A percentile compares a stretch with the other conserved stretches of the same genome.
Evolutionary conservation across 2,329 filamentous ascomycete genomes (phyloP).

Genomic region (Colletotrichum sp.): DNA sequence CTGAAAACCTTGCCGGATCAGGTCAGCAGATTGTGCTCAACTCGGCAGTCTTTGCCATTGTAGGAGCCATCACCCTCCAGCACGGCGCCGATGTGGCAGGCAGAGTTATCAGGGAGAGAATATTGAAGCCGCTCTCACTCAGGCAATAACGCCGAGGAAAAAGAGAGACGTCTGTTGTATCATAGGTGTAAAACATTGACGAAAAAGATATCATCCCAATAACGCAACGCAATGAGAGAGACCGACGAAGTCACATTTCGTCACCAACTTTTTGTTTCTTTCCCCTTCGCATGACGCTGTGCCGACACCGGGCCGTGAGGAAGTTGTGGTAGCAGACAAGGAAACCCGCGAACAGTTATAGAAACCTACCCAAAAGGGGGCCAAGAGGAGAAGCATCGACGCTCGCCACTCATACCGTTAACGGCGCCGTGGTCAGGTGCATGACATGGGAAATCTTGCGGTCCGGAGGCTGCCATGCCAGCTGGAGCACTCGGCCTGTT

Average conservation of each 20-base stretch:
- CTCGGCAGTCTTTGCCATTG: conserved; percentile 80
- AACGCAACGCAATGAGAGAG: neutral
- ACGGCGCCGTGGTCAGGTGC: conserved; percentile 13
- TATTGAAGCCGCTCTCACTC: conserved; percentile 56
- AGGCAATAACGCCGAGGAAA: conserved; percentile 2
- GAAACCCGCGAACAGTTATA: neutral
- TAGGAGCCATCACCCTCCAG: conserved; percentile 90
- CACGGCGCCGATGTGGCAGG: conserved; percentile 81
- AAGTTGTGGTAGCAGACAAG: neutral
- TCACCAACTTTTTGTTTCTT: neutral
- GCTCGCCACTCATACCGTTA: neutral
- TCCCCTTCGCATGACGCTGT: neutral
- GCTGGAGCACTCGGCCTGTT: conserved; percentile 6
- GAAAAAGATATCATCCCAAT: conserved; percentile 13
- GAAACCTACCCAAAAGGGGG: neutral
- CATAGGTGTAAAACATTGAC: conserved; percentile 24
- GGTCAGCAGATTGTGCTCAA: conserved; percentile 78
- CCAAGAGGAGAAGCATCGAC: neutral
- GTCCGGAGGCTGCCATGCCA: conserved; percentile 20
- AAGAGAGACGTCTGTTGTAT: conserved; percentile 21
- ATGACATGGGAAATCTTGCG: conserved; percentile 11
- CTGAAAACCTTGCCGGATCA: conserved; percentile 72
- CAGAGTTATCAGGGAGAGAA: conserved; percentile 75
- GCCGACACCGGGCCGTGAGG: neutral
- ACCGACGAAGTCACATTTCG: neutral